Conservation (phyloP, 106 monocot genomes). For the Dioscorea dumetorum region DNA sequence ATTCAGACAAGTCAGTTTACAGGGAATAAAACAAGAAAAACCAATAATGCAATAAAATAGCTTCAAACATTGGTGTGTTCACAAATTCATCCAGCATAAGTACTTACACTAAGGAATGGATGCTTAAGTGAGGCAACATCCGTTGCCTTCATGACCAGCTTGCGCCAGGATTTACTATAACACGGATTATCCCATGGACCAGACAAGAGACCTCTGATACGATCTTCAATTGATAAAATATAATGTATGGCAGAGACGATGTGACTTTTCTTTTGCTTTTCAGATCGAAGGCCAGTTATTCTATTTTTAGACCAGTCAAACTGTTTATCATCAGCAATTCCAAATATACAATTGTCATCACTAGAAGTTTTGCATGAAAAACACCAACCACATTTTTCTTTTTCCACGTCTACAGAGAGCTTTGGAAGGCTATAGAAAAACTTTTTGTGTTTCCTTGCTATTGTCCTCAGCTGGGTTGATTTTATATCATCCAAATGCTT, state of each 20-base stretch:
- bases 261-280: slow-evolving; percentile 49
- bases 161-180: slow-evolving; percentile 59
- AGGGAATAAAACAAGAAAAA: background rate
- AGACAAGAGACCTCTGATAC: slow-evolving; percentile 50
- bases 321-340: slow-evolving; percentile 26
- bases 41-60: background rate
- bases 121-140: slow-evolving; percentile 53
- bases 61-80: background rate
- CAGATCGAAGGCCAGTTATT: slow-evolving; percentile 24
- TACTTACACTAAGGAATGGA: slow-evolving; percentile 69
- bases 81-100: background rate
- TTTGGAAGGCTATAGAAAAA: slow-evolving; percentile 41
- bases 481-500: slow-evolving; percentile 43
- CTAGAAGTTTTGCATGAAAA: slow-evolving; percentile 47
- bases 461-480: slow-evolving; percentile 45
- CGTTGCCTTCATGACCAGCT: slow-evolving; percentile 51
- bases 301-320: slow-evolving; percentile 25
- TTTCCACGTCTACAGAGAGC: slow-evolving; percentile 30
- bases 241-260: slow-evolving; percentile 37
- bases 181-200: slow-evolving; percentile 84
- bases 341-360: slow-evolving; percentile 57
- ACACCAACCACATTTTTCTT: slow-evolving; percentile 97
- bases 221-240: slow-evolving; percentile 70
- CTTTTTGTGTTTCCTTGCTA: slow-evolving; percentile 31
- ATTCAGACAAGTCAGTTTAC: background rate